These are phyloP conservation scores for Willaertia magna DNA, from an alignment of 208 protist species.

Conservation along the genomic window DNA sequence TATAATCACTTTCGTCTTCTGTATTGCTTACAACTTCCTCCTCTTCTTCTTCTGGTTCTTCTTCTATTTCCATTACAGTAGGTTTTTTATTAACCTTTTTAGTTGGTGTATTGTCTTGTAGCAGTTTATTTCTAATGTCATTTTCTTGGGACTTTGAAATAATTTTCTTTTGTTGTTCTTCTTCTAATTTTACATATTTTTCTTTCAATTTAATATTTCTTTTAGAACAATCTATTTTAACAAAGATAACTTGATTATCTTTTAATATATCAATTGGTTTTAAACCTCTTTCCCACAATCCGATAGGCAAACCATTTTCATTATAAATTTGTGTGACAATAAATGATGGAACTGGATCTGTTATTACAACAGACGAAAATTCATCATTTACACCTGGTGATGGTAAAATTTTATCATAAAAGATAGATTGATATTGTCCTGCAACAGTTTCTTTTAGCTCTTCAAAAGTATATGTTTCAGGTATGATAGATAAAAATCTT, in stretches of 20 bases:
- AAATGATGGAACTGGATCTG: too few relatives aligned
- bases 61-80: background rate
- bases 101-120: background rate
- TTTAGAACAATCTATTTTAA: background rate
- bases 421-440: background rate
- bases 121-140: too few relatives aligned
- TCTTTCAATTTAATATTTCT: background rate
- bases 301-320: background rate
- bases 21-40: background rate
- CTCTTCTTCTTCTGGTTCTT: background rate
- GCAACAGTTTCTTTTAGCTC: background rate
- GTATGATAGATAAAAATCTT: background rate
- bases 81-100: background rate
- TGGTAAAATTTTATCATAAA: background rate
- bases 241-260: background rate
- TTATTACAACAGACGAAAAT: background rate
- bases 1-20: background rate
- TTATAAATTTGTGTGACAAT: background rate
- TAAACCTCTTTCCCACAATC: background rate
- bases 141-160: too few relatives aligned
- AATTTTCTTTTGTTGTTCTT: too few relatives aligned
- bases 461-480: background rate
- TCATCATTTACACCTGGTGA: background rate
- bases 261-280: background rate
- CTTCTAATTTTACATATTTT: background rate